Evolutionary conservation across 139 green algal genomes (phyloP).

Genomic region (Tetraselmis chui): DNA sequence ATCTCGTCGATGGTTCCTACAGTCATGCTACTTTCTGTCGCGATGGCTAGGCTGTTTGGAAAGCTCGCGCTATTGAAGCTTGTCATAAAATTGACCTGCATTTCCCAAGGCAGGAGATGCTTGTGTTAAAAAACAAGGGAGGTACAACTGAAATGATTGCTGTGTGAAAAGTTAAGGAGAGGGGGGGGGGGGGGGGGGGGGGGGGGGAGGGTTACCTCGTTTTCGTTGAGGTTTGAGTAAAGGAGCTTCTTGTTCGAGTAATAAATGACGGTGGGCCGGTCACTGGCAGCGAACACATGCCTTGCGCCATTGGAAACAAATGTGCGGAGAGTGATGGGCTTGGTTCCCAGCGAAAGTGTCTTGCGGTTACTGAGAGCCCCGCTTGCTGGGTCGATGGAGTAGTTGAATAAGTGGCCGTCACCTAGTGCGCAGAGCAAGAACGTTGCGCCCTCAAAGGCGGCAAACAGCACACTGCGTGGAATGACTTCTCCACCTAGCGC

Average conservation of each 20-base stretch:
- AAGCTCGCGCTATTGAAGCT: slow-evolving; percentile 68
- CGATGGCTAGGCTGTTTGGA: slow-evolving; percentile 74
- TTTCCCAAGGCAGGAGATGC: background rate
- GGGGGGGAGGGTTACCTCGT: no score
- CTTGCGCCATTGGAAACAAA: slow-evolving; percentile 46
- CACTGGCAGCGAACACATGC: slow-evolving; percentile 86
- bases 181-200: no score
- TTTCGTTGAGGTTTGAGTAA: slow-evolving; percentile 95
- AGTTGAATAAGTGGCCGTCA: slow-evolving; percentile 64
- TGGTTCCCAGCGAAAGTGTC: slow-evolving; percentile 80
- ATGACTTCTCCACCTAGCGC: slow-evolving; percentile 68
- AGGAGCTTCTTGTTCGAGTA: slow-evolving; percentile 83
- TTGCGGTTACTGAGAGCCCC: slow-evolving; percentile 62
- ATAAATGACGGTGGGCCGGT: slow-evolving; percentile 95
- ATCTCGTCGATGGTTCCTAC: slow-evolving; percentile 82
- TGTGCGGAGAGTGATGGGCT: slow-evolving; percentile 77
- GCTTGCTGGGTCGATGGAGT: slow-evolving; percentile 33
- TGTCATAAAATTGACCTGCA: slow-evolving; percentile 71
- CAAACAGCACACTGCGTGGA: slow-evolving; percentile 72
- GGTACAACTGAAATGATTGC: slow-evolving; percentile 5
- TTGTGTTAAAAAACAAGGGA: background rate
- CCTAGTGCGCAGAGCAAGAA: slow-evolving; percentile 81
- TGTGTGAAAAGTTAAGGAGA: no score
- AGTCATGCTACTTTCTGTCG: slow-evolving; percentile 54
- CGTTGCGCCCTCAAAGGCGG: slow-evolving; percentile 63